phyloP scores from a whole-genome alignment of 495 filamentous ascomycete species.

The Xylaria nigripes region DNA sequence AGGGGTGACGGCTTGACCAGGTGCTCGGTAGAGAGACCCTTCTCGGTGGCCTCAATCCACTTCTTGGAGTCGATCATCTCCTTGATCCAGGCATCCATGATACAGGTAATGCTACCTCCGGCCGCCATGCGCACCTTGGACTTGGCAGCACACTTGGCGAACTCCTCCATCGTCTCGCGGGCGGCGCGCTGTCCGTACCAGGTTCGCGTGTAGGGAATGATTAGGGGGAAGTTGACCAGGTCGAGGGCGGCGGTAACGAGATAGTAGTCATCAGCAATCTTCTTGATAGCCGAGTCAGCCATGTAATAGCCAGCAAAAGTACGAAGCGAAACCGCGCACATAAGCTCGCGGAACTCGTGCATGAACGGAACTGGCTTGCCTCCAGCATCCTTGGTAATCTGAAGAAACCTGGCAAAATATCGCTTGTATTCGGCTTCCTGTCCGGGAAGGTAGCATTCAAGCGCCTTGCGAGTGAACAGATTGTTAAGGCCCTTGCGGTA shows the following conservation, averaged over 20 bases:
- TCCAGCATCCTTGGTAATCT: constrained; percentile 60
- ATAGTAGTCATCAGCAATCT: constrained; percentile 95
- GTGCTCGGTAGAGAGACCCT: constrained; percentile 56
- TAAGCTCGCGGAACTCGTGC: constrained; percentile 87
- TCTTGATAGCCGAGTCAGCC: constrained; percentile 77
- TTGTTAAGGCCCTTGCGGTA: constrained; percentile 95
- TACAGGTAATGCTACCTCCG: constrained; percentile 79
- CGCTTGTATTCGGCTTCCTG: constrained; percentile 86
- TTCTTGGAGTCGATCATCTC: constrained; percentile 71
- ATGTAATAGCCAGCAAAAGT: constrained; percentile 98
- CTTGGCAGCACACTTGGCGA: constrained; percentile 86
- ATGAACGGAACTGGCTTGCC: constrained; percentile 79
- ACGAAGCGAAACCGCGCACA: constrained; percentile 88
- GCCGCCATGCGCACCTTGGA: constrained; percentile 86
- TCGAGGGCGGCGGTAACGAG: constrained; percentile 92
- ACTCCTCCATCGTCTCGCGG: constrained; percentile 84
- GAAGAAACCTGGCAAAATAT: constrained; percentile 72
- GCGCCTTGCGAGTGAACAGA: constrained; percentile 84
- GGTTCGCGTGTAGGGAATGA: constrained; percentile 88
- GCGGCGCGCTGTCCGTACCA: constrained; percentile 97
- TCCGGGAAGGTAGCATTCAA: constrained; percentile 81
- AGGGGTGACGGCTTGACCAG: constrained; percentile 73
- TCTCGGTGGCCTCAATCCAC: constrained; percentile 62
- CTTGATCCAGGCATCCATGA: constrained; percentile 91
- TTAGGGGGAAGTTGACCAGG: constrained; percentile 97